phyloP scores from a whole-genome alignment of 2,329 filamentous ascomycete genomes.

The Fusarium nematophilum region DNA sequence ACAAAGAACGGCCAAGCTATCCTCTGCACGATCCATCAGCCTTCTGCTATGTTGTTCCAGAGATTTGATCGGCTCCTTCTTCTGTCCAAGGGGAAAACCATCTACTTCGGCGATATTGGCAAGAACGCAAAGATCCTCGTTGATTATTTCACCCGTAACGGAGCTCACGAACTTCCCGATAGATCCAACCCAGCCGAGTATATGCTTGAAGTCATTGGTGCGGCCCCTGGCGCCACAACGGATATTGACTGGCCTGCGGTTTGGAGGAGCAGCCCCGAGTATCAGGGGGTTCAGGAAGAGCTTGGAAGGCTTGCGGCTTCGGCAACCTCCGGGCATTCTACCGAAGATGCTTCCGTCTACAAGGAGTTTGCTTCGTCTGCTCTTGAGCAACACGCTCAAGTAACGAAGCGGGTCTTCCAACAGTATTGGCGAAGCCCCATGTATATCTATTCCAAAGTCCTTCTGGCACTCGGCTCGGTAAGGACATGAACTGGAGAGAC shows the following conservation, averaged over 20 bases:
- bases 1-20: constrained; percentile 60
- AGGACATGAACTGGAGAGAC: too few relatives aligned
- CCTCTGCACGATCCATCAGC: constrained; percentile 63
- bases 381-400: constrained; percentile 76
- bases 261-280: constrained; percentile 69
- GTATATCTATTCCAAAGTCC: constrained; percentile 90
- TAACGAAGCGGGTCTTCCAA: constrained; percentile 77
- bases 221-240: constrained; percentile 72
- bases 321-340: too few relatives aligned
- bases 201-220: constrained; percentile 56
- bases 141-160: constrained; percentile 79
- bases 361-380: constrained; percentile 53
- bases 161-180: constrained; percentile 66
- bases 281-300: constrained; percentile 63
- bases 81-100: constrained; percentile 22
- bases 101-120: constrained; percentile 47
- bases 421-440: constrained; percentile 91
- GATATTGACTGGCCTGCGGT: constrained; percentile 71
- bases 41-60: constrained; percentile 50
- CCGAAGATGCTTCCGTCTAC: too few relatives aligned
- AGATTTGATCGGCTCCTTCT: constrained; percentile 68
- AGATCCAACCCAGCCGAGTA: constrained; percentile 78
- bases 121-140: constrained; percentile 74
- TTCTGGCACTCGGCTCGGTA: constrained; percentile 54
- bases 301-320: too few relatives aligned